Evolutionary conservation across 2,329 filamentous ascomycete species (phyloP), one percentile per base, ranked within the genome.

Genomic region (Fusarium agapanthi): DNA sequence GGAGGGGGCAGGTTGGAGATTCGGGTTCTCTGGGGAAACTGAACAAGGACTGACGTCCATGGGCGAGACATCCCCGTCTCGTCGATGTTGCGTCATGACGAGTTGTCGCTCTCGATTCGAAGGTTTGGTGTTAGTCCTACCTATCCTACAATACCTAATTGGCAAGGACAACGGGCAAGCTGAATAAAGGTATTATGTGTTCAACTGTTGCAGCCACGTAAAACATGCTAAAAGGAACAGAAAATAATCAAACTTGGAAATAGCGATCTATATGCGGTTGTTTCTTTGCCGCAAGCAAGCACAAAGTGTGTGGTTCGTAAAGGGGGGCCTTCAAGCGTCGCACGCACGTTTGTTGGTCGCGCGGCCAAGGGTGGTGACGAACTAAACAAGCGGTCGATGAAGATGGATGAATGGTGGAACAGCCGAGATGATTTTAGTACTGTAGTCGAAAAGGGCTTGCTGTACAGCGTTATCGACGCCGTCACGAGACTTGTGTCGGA

Each of bases 141-240:
- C 58, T 64, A 67, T 50, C 53, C 58, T 67, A 69, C 50, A 62
- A 45, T 26, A 51, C n/a, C 48, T 69, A 69, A 44, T 59, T 68
- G 57, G 40, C 43, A 40, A 57, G 53, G 41, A 65, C 58, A 65
- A 44, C 61, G 60, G 54, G 38, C 45, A 44, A 66, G 50, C 53
- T 44, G 57, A 48, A 51, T 35, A 51, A 48, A 35, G 61, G 50
- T 38, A 43, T 47, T 72, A 45, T 74, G 56, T 76, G 50, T 63
- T 77, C 35, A 62, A 57, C 53, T 44, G 53, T 64, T 43, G 50
- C 45, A 59, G 53, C 48, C 69, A 62, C 56, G 38, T 38, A 56
- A 54, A 75, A 68, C 76, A 78, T 77, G 76, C 76, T 77, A 71
- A 62, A 67, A 57, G 28, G 48, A 69, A 55, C 43, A 45, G 51